Conservation (phyloP, 352 stramenopile genomes). For the Pythium dissotocum region DNA sequence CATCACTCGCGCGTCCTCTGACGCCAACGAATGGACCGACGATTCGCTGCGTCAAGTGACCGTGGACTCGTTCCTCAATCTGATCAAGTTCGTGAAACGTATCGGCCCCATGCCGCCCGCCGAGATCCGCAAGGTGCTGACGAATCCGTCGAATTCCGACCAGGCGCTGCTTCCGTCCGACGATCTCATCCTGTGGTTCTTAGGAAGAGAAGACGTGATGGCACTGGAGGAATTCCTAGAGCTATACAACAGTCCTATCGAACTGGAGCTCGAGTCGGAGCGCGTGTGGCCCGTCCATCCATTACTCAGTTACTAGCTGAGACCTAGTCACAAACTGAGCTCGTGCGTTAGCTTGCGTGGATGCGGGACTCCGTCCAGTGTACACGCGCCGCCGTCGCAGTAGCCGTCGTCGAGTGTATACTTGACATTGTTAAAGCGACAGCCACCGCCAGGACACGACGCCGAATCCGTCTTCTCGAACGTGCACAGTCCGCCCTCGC, state of each 20-base stretch:
- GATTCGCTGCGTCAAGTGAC: conserved; percentile 43
- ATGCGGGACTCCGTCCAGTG: conserved; percentile 44
- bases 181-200: conserved; percentile 55
- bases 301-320: conserved; percentile 57
- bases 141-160: conserved; percentile 61
- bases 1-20: conserved; percentile 26
- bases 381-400: conserved; percentile 54
- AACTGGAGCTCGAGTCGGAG: conserved; percentile 63
- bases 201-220: conserved; percentile 65
- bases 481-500: conserved; percentile 50
- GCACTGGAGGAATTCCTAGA: conserved; percentile 54
- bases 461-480: conserved; percentile 43
- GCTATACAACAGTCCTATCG: conserved; percentile 43
- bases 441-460: conserved; percentile 52
- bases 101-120: conserved; percentile 47
- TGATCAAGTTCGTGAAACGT: conserved; percentile 66
- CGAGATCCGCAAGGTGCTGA: conserved; percentile 62
- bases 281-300: conserved; percentile 75
- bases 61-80: conserved; percentile 52
- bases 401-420: conserved; percentile 52
- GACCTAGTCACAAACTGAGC: conserved; percentile 60
- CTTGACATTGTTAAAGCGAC: conserved; percentile 47
- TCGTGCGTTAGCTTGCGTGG: conserved; percentile 38
- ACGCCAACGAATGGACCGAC: conserved; percentile 44
- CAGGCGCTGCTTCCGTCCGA: conserved; percentile 59